Conservation (phyloP, 148 eudicot species). For the Rhododendron vialii region DNA sequence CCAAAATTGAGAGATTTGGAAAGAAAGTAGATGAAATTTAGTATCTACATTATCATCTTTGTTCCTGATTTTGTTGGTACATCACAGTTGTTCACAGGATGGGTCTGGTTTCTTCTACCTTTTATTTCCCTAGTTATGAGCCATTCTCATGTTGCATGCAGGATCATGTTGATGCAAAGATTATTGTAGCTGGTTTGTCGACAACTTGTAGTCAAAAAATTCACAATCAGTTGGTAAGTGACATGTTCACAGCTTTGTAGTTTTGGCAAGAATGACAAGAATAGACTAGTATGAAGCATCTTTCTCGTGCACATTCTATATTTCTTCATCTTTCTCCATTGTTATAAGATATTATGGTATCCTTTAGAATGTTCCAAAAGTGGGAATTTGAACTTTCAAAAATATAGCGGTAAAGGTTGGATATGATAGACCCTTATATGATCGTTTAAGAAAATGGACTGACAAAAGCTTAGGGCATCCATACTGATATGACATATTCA, state of each 20-base stretch:
- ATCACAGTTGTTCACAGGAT: neutral
- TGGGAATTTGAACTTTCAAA: neutral
- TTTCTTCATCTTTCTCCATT: neutral
- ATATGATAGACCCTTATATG: neutral
- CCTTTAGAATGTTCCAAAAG: neutral
- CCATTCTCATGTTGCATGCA: slow-evolving; percentile 28
- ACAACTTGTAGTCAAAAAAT: slow-evolving; percentile 98
- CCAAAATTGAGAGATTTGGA: neutral
- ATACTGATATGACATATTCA: neutral
- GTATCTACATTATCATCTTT: neutral
- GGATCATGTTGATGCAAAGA: slow-evolving; percentile 81
- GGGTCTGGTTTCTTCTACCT: slow-evolving; percentile 2
- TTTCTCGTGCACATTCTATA: neutral
- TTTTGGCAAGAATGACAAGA: neutral
- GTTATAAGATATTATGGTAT: neutral
- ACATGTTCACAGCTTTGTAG: neutral
- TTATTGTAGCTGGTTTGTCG: slow-evolving; percentile 85
- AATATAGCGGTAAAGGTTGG: neutral
- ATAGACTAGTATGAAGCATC: neutral
- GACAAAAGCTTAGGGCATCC: neutral
- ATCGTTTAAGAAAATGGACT: neutral
- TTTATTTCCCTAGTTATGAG: neutral
- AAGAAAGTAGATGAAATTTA: neutral
- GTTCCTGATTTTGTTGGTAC: neutral
- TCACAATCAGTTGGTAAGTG: slow-evolving; percentile 91